Evolutionary conservation across 306 rosid genomes (phyloP).

Genomic region (Prunus mongolica): DNA sequence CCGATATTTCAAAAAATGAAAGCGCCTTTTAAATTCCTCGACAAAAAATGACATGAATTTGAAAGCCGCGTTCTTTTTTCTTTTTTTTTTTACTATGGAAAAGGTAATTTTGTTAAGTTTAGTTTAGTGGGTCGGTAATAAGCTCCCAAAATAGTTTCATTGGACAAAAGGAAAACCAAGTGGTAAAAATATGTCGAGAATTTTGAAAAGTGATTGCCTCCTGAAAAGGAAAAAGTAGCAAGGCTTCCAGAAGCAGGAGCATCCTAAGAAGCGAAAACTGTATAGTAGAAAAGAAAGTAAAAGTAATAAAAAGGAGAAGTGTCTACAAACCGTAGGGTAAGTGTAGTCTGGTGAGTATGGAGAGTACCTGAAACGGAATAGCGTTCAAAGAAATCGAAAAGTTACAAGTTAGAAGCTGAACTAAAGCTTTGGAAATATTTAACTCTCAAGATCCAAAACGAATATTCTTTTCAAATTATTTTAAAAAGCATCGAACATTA

Average conservation of each 20-base stretch:
- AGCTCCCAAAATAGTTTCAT: not conserved
- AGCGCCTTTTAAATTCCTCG: too few relatives aligned
- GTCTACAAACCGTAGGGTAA: constrained; percentile 81
- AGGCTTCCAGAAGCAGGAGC: too few relatives aligned
- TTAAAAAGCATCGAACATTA: too few relatives aligned
- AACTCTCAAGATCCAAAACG: not conserved
- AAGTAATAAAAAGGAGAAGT: constrained; percentile 2
- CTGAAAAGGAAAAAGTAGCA: too few relatives aligned
- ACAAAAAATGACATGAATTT: too few relatives aligned
- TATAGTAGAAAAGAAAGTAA: not conserved
- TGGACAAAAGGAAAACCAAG: not conserved
- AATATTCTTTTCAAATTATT: not conserved
- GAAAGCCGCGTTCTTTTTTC: too few relatives aligned
- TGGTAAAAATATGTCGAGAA: not conserved
- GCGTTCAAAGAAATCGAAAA: too few relatives aligned
- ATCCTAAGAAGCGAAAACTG: not conserved
- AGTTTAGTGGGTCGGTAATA: too few relatives aligned
- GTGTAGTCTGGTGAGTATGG: constrained; percentile 89
- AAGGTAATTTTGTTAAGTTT: too few relatives aligned
- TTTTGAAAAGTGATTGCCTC: not conserved
- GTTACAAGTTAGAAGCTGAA: not conserved
- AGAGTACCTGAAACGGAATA: constrained; percentile 69
- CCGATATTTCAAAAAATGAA: too few relatives aligned
- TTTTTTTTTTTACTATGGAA: too few relatives aligned
- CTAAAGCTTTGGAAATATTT: too few relatives aligned